phyloP scores from a whole-genome alignment of 73 alveolate genomes.

The Uronychia binucleata region DNA sequence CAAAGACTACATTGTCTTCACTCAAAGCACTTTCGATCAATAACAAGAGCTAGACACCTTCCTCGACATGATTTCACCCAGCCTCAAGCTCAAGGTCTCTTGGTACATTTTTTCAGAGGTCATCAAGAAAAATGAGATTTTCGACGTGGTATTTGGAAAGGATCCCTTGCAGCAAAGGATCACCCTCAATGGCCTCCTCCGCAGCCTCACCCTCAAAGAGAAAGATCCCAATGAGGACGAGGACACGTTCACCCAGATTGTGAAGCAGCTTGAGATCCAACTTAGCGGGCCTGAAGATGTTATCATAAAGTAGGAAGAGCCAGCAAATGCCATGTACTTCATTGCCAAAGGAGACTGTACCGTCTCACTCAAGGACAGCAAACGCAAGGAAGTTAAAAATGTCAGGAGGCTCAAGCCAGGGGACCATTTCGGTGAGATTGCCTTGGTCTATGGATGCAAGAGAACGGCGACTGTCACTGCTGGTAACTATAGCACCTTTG shows the following conservation, averaged over 20 bases:
- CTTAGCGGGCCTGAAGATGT: slow-evolving; percentile 44
- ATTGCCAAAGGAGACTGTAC: slow-evolving; percentile 59
- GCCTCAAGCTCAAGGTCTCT: slow-evolving; percentile 43
- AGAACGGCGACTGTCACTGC: slow-evolving; percentile 60
- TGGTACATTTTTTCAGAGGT: slow-evolving; percentile 29
- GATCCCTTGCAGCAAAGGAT: slow-evolving; percentile 10
- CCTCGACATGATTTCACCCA: slow-evolving; percentile 53
- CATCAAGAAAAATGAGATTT: slow-evolving; percentile 6
- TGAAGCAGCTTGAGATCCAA: slow-evolving; percentile 12
- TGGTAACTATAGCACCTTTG: slow-evolving; percentile 52
- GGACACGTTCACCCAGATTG: not conserved
- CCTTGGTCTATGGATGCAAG: slow-evolving; percentile 54
- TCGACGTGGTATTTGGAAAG: not conserved
- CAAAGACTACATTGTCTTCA: slow-evolving; percentile 30
- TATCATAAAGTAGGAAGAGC: slow-evolving; percentile 4
- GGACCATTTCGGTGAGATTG: slow-evolving; percentile 60
- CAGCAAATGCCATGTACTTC: slow-evolving; percentile 33
- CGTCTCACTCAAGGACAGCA: slow-evolving; percentile 26
- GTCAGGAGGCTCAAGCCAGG: slow-evolving; percentile 29
- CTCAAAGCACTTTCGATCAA: slow-evolving; percentile 38
- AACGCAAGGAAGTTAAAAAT: not conserved
- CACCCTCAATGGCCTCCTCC: slow-evolving; percentile 7
- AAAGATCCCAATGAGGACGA: not conserved
- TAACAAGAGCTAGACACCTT: slow-evolving; percentile 36
- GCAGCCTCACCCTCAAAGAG: not conserved